Conservation (phyloP, 2,329 filamentous ascomycete species). For the Fusarium sp. region DNA sequence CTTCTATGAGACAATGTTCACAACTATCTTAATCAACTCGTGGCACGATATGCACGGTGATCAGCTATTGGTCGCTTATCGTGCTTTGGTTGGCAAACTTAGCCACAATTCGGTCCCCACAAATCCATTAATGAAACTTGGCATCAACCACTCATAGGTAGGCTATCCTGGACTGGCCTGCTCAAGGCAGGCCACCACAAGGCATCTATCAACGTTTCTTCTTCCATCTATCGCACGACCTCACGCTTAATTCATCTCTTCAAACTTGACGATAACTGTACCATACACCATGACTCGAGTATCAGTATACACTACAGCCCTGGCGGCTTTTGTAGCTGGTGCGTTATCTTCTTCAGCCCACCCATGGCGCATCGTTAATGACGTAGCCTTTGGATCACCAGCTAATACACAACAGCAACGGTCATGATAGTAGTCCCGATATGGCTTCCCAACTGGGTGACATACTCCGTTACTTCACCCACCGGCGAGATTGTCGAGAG, state of each 20-base stretch:
- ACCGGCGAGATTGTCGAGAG: slow-evolving; percentile 64
- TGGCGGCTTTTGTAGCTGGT: slow-evolving; percentile 61
- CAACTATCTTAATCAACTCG: neutral
- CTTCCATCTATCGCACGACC: slow-evolving; percentile 24
- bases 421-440: slow-evolving; percentile 79
- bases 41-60: neutral
- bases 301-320: slow-evolving; percentile 58
- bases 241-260: slow-evolving; percentile 3
- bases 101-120: slow-evolving; percentile 28
- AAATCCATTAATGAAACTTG: slow-evolving; percentile 41
- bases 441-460: slow-evolving; percentile 78
- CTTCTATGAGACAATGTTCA: neutral
- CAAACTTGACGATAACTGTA: neutral
- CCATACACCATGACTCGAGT: slow-evolving; percentile 58
- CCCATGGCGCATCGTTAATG: slow-evolving; percentile 40
- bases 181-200: slow-evolving; percentile 35
- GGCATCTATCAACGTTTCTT: slow-evolving; percentile 44
- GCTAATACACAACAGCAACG: slow-evolving; percentile 68
- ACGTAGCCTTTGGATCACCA: slow-evolving; percentile 35
- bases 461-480: slow-evolving; percentile 68
- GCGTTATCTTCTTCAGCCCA: slow-evolving; percentile 47
- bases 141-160: slow-evolving; percentile 39
- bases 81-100: slow-evolving; percentile 9
- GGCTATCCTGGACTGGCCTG: slow-evolving; percentile 26
- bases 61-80: slow-evolving; percentile 7